Percentiles rank a stretch among this genome's conserved stretches.
phyloP scores from a whole-genome alignment of 2,329 filamentous ascomycete genomes.

The Madurella mycetomatis region DNA sequence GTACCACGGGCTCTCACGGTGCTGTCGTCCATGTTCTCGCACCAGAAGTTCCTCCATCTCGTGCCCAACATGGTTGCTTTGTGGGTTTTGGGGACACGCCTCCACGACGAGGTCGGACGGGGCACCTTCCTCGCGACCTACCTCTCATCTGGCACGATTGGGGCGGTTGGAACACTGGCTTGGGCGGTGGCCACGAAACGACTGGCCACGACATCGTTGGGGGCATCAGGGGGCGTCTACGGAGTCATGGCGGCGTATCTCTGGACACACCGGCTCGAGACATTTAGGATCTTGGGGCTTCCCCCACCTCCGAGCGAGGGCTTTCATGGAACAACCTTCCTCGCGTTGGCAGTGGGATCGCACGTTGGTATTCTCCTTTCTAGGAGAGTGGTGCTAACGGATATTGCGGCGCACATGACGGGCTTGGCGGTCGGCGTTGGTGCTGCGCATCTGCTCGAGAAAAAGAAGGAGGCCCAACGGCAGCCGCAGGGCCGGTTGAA shows the following conservation, averaged over 20 bases:
- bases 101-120: slow-evolving; percentile 68
- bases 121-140: slow-evolving; percentile 67
- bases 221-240: slow-evolving; percentile 62
- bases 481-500: slow-evolving; percentile 1
- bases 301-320: slow-evolving; percentile 50
- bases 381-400: slow-evolving; percentile 40
- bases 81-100: slow-evolving; percentile 59
- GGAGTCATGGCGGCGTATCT: slow-evolving; percentile 60
- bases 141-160: slow-evolving; percentile 52
- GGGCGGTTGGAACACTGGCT: slow-evolving; percentile 55
- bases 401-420: slow-evolving; percentile 50
- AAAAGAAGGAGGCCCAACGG: slow-evolving; percentile 24
- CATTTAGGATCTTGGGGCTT: slow-evolving; percentile 54
- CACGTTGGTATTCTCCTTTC: slow-evolving; percentile 47
- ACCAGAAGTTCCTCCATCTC: slow-evolving; percentile 59
- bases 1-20: slow-evolving; percentile 59
- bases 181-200: slow-evolving; percentile 44
- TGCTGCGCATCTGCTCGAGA: slow-evolving; percentile 36
- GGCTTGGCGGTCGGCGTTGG: slow-evolving; percentile 47
- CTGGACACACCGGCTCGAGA: slow-evolving; percentile 52
- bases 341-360: slow-evolving; percentile 47
- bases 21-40: slow-evolving; percentile 64
- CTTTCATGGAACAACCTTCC: slow-evolving; percentile 50
- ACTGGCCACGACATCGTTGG: slow-evolving; percentile 51
- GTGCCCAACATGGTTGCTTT: slow-evolving; percentile 61